A percentile compares a stretch with the other conserved stretches of the same genome.
Conservation (phyloP, 352 stramenopile genomes). For the Globisporangium radiosum region DNA sequence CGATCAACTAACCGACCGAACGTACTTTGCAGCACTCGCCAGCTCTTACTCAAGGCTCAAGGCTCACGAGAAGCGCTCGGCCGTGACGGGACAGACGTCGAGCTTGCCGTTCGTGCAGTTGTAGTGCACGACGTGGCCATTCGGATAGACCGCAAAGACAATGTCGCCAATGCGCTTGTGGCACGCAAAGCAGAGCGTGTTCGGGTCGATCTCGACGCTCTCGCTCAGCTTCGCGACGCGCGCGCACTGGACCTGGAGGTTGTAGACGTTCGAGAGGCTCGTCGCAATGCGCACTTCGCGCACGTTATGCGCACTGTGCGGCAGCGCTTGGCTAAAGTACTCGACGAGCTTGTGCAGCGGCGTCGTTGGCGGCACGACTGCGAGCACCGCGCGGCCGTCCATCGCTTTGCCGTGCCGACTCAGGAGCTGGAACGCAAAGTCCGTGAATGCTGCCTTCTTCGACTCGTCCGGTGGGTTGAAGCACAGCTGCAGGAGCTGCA, state of each 20-base stretch:
- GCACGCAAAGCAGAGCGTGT: conserved; percentile 72
- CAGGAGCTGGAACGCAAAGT: conserved; percentile 77
- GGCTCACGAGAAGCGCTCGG: conserved; percentile 52
- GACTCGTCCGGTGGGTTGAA: conserved; percentile 75
- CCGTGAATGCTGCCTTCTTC: conserved; percentile 71
- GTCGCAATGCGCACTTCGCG: conserved; percentile 75
- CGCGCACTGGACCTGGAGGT: conserved; percentile 84
- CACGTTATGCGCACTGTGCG: conserved; percentile 76
- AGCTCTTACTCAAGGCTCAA: too few species aligned
- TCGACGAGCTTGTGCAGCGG: conserved; percentile 77
- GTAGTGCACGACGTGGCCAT: conserved; percentile 84
- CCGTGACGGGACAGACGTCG: conserved; percentile 74
- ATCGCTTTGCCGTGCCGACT: conserved; percentile 73
- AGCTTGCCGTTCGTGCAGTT: conserved; percentile 85
- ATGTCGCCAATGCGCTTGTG: conserved; percentile 87
- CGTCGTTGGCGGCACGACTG: conserved; percentile 59
- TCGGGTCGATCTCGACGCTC: conserved; percentile 77
- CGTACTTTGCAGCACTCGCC: too few species aligned
- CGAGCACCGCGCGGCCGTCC: conserved; percentile 58
- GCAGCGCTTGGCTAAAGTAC: conserved; percentile 77
- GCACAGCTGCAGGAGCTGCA: conserved; percentile 74
- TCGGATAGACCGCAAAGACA: conserved; percentile 84
- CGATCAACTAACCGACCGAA: too few species aligned
- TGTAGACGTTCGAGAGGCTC: conserved; percentile 86
- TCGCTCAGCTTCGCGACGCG: conserved; percentile 73